Conservation (phyloP, 2,329 filamentous ascomycete species). For the Penicillium expansum region DNA sequence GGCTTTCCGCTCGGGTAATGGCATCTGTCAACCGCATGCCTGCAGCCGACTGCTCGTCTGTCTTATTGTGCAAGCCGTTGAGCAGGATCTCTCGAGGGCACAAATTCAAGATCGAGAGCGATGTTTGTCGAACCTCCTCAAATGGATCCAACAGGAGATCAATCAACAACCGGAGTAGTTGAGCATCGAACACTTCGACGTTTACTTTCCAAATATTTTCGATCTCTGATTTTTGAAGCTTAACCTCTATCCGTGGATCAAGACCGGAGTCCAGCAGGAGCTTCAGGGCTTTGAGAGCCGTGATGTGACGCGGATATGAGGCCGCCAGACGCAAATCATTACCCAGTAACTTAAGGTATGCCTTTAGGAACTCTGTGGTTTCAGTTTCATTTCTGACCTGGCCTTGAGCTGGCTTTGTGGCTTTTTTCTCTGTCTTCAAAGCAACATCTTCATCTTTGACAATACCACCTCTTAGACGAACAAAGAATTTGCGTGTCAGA, state of each 20-base stretch:
- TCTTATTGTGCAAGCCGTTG: constrained; percentile 4
- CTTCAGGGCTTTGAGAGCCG: constrained; percentile 68
- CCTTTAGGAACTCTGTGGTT: constrained; percentile 59
- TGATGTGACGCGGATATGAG: constrained; percentile 87
- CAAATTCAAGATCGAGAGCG: constrained; percentile 47
- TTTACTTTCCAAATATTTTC: constrained; percentile 53
- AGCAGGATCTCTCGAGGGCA: constrained; percentile 35
- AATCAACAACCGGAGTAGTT: constrained; percentile 57
- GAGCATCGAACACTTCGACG: constrained; percentile 43
- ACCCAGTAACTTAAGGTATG: constrained; percentile 71
- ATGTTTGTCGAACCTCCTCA: constrained; percentile 73
- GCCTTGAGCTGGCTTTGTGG: constrained; percentile 16
- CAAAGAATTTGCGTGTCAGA: constrained; percentile 71
- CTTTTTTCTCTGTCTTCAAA: constrained; percentile 7
- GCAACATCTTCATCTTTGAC: constrained; percentile 36
- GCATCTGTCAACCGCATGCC: constrained; percentile 32
- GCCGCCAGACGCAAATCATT: constrained; percentile 74
- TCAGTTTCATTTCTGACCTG: constrained; percentile 53
- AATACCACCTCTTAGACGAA: constrained; percentile 68
- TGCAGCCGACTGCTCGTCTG: constrained; percentile 20
- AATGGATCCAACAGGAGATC: constrained; percentile 87
- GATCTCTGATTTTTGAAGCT: constrained; percentile 49
- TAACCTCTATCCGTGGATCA: constrained; percentile 49
- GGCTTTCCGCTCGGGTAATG: constrained; percentile 35
- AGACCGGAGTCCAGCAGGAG: constrained; percentile 68